Conservation (phyloP, 495 filamentous ascomycete species). For the Penicillium turbatum region DNA sequence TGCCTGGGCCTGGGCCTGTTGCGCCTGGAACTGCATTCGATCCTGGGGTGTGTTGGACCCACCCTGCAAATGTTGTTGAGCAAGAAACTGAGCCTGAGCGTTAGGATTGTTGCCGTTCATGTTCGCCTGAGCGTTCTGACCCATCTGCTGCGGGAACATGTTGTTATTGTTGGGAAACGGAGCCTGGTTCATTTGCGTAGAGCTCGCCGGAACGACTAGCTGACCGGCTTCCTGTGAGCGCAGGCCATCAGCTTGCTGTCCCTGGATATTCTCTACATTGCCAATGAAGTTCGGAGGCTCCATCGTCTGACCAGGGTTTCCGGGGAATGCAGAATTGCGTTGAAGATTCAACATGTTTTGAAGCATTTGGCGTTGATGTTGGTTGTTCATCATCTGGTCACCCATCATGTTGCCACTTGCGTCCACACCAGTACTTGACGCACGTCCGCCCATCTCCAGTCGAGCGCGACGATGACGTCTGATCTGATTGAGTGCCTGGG, state of each 20-base stretch:
- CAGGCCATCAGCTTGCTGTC: slow-evolving; percentile 58
- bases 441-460: slow-evolving; percentile 33
- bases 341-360: slow-evolving; percentile 46
- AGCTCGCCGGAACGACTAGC: slow-evolving; percentile 62
- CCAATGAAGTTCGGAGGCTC: slow-evolving; percentile 48
- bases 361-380: slow-evolving; percentile 39
- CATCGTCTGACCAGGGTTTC: slow-evolving; percentile 36
- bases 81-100: slow-evolving; percentile 31
- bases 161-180: slow-evolving; percentile 29
- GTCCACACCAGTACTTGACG: slow-evolving; percentile 27
- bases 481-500: slow-evolving; percentile 41
- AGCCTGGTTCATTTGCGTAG: slow-evolving; percentile 44
- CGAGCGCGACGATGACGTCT: slow-evolving; percentile 33
- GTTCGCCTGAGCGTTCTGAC: slow-evolving; percentile 37
- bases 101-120: slow-evolving; percentile 37
- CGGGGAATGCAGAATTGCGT: slow-evolving; percentile 36
- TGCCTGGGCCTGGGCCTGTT: slow-evolving; percentile 38
- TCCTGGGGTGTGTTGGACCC: slow-evolving; percentile 38
- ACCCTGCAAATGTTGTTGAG: slow-evolving; percentile 39
- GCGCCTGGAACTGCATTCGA: slow-evolving; percentile 34
- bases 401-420: slow-evolving; percentile 35
- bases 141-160: slow-evolving; percentile 36
- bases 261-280: slow-evolving; percentile 52
- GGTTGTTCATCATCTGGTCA: slow-evolving; percentile 35
- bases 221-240: slow-evolving; percentile 63